These are phyloP conservation scores for Trichoderma cornu-damae DNA, from an alignment of 2,329 filamentous ascomycete genomes.

Conservation along the genomic window DNA sequence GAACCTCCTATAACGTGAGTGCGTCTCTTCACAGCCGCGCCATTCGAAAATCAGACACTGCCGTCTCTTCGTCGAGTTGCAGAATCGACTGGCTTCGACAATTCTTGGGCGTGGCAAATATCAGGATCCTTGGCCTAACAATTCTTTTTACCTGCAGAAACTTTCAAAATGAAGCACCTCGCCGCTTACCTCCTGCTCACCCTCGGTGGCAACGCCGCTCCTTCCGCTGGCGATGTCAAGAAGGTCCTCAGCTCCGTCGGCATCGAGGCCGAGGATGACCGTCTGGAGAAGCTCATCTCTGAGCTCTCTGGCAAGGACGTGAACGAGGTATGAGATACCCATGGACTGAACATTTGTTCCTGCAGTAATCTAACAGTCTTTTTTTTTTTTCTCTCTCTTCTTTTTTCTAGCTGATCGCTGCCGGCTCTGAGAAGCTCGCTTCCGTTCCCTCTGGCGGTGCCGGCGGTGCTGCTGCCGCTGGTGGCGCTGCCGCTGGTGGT, in stretches of 20 bases:
- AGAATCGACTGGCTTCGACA: background rate
- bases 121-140: constrained; percentile 3
- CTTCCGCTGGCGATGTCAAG: constrained; percentile 82
- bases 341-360: background rate
- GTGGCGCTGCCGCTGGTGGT: constrained; percentile 60
- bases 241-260: constrained; percentile 86
- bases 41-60: background rate
- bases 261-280: constrained; percentile 86
- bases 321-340: constrained; percentile 67
- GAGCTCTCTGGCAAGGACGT: constrained; percentile 93
- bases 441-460: constrained; percentile 79
- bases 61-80: background rate
- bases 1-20: constrained; percentile 20
- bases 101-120: background rate
- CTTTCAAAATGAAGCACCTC: constrained; percentile 95
- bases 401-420: constrained; percentile 69
- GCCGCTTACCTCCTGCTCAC: constrained; percentile 96
- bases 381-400: too few relatives aligned
- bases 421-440: constrained; percentile 89
- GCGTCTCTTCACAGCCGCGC: background rate
- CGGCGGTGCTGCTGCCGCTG: constrained; percentile 67
- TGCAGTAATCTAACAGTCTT: background rate
- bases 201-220: constrained; percentile 87
- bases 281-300: constrained; percentile 77
- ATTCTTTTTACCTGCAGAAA: background rate